Conservation (phyloP, 2,329 filamentous ascomycete genomes). For the Coleophoma eucalyptorum region DNA sequence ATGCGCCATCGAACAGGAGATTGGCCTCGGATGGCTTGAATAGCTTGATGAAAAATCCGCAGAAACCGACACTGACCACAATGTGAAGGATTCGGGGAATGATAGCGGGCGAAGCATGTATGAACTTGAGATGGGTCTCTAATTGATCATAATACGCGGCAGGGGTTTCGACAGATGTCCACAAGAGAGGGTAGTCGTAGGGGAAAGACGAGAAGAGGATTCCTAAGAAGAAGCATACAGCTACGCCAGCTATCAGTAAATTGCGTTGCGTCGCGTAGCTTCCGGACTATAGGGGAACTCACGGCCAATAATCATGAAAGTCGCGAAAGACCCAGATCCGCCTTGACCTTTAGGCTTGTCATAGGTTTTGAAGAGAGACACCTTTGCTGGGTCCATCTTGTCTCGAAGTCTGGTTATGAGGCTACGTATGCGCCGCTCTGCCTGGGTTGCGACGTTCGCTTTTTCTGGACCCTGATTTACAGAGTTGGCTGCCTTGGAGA, state of each 20-base stretch:
- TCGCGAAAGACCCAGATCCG: slow-evolving; percentile 74
- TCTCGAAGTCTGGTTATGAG: neutral
- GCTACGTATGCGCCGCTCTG: too few relatives aligned
- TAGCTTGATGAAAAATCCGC: slow-evolving; percentile 89
- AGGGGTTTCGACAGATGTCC: slow-evolving; percentile 63
- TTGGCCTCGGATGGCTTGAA: slow-evolving; percentile 93
- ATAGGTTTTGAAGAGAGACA: slow-evolving; percentile 28
- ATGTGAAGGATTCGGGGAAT: slow-evolving; percentile 94
- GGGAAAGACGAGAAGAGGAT: slow-evolving; percentile 96
- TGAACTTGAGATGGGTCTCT: slow-evolving; percentile 84
- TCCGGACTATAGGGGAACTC: slow-evolving; percentile 32
- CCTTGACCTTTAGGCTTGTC: slow-evolving; percentile 26
- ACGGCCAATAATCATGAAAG: slow-evolving; percentile 96
- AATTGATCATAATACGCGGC: slow-evolving; percentile 76
- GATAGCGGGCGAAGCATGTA: slow-evolving; percentile 86
- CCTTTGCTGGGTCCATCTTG: slow-evolving; percentile 25
- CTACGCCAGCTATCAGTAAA: slow-evolving; percentile 36
- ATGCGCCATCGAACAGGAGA: slow-evolving; percentile 84
- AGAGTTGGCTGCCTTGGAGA: too few relatives aligned
- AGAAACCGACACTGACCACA: slow-evolving; percentile 80
- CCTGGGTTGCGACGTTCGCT: too few relatives aligned
- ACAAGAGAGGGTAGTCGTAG: slow-evolving; percentile 90
- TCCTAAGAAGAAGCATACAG: slow-evolving; percentile 95
- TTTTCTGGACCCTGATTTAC: too few relatives aligned
- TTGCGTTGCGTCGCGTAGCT: slow-evolving; percentile 3